These are phyloP conservation scores for Talaromyces funiculosus DNA, from an alignment of 2,329 filamentous ascomycete genomes.

Conservation along the genomic window DNA sequence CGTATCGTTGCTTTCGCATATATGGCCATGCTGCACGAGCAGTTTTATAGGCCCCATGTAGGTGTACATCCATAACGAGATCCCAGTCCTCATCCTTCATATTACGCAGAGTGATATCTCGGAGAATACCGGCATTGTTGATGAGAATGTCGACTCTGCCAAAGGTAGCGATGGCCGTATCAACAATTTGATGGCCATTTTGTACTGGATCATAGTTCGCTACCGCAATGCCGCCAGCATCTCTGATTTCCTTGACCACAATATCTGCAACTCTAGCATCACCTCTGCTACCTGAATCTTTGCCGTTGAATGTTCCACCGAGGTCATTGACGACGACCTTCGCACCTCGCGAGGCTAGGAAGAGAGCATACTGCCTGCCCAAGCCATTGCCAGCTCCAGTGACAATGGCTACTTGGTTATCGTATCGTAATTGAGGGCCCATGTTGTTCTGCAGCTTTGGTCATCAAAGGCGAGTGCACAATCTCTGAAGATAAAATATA, in stretches of 20 bases:
- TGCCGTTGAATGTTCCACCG: not conserved
- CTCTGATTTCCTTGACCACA: not conserved
- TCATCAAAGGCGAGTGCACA: no score
- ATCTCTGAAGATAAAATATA: no score
- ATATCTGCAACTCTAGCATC: no score
- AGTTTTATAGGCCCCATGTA: no score
- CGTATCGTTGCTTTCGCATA: constrained; percentile 81
- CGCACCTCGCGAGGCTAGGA: not conserved
- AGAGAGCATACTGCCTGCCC: not conserved
- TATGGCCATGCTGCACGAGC: no score
- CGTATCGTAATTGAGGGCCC: no score
- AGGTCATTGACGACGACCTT: not conserved
- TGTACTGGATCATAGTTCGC: not conserved
- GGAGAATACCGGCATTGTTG: not conserved
- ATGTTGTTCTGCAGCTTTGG: no score
- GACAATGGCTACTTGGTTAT: not conserved
- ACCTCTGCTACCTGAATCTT: not conserved
- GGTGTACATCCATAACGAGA: no score
- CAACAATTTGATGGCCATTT: not conserved
- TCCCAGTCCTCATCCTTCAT: no score
- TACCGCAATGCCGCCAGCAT: not conserved
- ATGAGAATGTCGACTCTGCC: not conserved
- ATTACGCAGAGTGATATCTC: no score
- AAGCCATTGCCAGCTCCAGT: not conserved
- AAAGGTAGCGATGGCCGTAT: not conserved